phyloP scores from a whole-genome alignment of 2,329 filamentous ascomycete genomes.

The Fusarium nisikadoi region DNA sequence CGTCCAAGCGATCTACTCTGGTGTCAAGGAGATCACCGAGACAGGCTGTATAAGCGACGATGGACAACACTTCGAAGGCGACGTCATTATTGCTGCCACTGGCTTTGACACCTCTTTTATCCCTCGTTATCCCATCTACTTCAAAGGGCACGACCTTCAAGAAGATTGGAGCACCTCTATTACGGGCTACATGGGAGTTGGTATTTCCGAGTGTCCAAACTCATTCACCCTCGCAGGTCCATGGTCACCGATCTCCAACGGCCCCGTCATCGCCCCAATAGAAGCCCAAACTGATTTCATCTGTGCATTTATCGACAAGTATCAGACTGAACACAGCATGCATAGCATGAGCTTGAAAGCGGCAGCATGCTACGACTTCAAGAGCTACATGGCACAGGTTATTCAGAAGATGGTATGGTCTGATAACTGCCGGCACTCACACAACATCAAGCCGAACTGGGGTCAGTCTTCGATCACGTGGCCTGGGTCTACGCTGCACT shows the following conservation, averaged over 20 bases:
- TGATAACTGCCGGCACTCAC: constrained; percentile 20
- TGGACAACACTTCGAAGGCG: neutral
- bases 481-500: constrained; percentile 24
- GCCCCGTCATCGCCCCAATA: constrained; percentile 18
- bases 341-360: constrained; percentile 19
- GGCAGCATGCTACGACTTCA: constrained; percentile 17
- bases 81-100: constrained; percentile 12
- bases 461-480: constrained; percentile 26
- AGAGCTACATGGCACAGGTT: constrained; percentile 14
- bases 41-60: constrained; percentile 12
- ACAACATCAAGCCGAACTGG: constrained; percentile 26
- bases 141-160: constrained; percentile 14
- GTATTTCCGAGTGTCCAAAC: constrained; percentile 16
- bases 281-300: constrained; percentile 20
- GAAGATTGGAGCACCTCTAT: constrained; percentile 12
- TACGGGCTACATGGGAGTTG: constrained; percentile 21
- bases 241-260: constrained; percentile 19
- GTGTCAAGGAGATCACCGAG: constrained; percentile 2
- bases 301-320: constrained; percentile 30
- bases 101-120: constrained; percentile 18
- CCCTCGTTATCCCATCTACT: constrained; percentile 10
- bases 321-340: constrained; percentile 16
- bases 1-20: neutral
- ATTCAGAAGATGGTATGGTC: constrained; percentile 33
- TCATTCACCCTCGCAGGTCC: constrained; percentile 18